Conservation (phyloP, 768 basidiomycete species). For the Mrakia gelida region DNA sequence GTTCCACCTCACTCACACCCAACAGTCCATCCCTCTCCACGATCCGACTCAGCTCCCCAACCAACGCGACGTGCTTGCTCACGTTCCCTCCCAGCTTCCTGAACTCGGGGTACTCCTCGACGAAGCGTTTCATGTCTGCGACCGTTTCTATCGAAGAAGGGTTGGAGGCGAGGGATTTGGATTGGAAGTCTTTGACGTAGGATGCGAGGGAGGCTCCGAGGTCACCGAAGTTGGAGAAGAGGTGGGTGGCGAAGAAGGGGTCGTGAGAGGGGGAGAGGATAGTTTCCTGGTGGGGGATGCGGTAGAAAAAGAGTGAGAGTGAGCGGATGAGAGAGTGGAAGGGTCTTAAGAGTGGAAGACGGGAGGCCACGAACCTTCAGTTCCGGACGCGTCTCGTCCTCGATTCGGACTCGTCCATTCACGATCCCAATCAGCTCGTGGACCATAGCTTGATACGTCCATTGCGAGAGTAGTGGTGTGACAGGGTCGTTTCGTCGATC, state of each 20-base stretch:
- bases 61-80: conserved; percentile 94
- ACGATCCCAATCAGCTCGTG: conserved; percentile 90
- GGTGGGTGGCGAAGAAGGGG: conserved; percentile 85
- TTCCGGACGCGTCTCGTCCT: conserved; percentile 82
- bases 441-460: conserved; percentile 99
- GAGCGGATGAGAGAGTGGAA: neutral
- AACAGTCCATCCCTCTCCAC: conserved; percentile 80
- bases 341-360: neutral
- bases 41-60: conserved; percentile 88
- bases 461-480: conserved; percentile 90
- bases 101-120: conserved; percentile 98
- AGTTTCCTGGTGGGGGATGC: conserved; percentile 62
- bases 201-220: conserved; percentile 83
- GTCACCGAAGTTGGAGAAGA: conserved; percentile 92
- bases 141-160: conserved; percentile 87
- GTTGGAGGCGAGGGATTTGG: conserved; percentile 39
- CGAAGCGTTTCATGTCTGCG: conserved; percentile 83
- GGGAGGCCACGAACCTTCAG: conserved; percentile 57
- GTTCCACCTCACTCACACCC: conserved; percentile 90
- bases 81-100: conserved; percentile 94
- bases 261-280: conserved; percentile 79
- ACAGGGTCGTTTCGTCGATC: conserved; percentile 96
- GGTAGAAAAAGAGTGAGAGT: neutral
- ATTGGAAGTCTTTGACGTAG: conserved; percentile 82
- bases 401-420: conserved; percentile 82